Percentiles rank a stretch among this genome's conserved stretches.
These are phyloP conservation scores for Penicillium oxalicum DNA, from an alignment of 2,329 filamentous ascomycete species.

Conservation along the genomic window DNA sequence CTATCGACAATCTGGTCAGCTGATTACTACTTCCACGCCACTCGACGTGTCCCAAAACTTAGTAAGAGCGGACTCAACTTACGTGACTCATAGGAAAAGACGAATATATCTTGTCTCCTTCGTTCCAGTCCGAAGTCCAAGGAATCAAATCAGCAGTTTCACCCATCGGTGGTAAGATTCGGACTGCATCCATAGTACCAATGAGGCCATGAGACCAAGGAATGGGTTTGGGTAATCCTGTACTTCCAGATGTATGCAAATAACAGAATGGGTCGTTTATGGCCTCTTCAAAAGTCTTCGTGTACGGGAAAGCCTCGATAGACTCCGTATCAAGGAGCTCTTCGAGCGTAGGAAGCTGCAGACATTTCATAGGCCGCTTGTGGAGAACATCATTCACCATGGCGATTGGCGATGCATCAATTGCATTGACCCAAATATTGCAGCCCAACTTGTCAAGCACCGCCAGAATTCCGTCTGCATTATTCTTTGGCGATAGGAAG, in stretches of 20 bases:
- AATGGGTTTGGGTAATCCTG: constrained; percentile 34
- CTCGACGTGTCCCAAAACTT: neutral
- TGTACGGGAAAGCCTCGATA: constrained; percentile 13
- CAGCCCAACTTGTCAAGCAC: neutral
- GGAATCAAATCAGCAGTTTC: constrained; percentile 3
- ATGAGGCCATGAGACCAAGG: constrained; percentile 20
- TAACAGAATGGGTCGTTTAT: constrained; percentile 30
- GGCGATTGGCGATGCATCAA: constrained; percentile 1
- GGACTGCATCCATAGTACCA: constrained; percentile 11
- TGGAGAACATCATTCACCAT: constrained; percentile 2
- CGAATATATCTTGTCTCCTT: constrained; percentile 3
- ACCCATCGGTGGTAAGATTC: constrained; percentile 7
- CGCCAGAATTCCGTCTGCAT: constrained; percentile 1
- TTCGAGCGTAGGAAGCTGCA: constrained; percentile 3
- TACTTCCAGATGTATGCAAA: constrained; percentile 33
- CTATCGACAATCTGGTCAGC: neutral
- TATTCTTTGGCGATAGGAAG: constrained; percentile 2
- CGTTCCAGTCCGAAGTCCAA: constrained; percentile 5
- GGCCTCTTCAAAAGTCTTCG: constrained; percentile 30
- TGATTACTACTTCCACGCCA: neutral
- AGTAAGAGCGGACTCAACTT: neutral
- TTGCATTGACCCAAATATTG: constrained; percentile 4
- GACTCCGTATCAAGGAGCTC: neutral
- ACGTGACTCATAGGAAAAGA: constrained; percentile 4
- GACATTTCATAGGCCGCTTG: constrained; percentile 2